Evolutionary conservation across 1,284 basidiomycete genomes (phyloP).

Genomic region (Cryptococcus floricola): DNA sequence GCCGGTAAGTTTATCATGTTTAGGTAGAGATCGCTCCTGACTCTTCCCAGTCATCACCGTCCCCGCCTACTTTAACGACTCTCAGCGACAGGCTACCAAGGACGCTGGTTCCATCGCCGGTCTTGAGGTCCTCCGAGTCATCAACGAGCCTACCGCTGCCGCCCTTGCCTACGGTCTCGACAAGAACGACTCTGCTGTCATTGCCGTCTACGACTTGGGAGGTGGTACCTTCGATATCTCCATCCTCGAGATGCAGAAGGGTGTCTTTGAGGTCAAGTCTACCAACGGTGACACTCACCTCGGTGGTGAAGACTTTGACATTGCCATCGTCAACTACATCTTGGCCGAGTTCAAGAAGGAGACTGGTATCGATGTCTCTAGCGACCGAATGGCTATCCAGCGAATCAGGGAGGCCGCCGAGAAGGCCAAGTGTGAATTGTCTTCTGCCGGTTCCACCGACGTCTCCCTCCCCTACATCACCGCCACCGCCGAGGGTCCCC

Average conservation of each 20-base stretch:
- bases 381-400: constrained; percentile 96
- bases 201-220: constrained; percentile 95
- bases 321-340: constrained; percentile 81
- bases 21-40: constrained; percentile 44
- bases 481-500: constrained; percentile 86
- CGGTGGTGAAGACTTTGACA: constrained; percentile 98
- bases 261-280: constrained; percentile 98
- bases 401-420: constrained; percentile 98
- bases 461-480: constrained; percentile 97
- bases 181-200: constrained; percentile 70
- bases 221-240: constrained; percentile 98
- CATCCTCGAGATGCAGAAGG: constrained; percentile 97
- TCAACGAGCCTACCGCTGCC: constrained; percentile 98
- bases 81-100: constrained; percentile 96
- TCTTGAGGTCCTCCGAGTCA: constrained; percentile 93
- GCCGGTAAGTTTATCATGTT: constrained; percentile 50
- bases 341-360: constrained; percentile 94
- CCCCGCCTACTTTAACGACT: constrained; percentile 98
- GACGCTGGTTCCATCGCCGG: constrained; percentile 95
- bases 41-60: constrained; percentile 82
- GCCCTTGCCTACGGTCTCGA: constrained; percentile 96
- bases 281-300: constrained; percentile 99
- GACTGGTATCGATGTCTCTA: constrained; percentile 71
- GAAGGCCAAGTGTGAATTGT: constrained; percentile 98
- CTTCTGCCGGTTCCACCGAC: constrained; percentile 88